Conservation (phyloP, 176 grass and related monocot genomes). For the Aegilops sharonensis region DNA sequence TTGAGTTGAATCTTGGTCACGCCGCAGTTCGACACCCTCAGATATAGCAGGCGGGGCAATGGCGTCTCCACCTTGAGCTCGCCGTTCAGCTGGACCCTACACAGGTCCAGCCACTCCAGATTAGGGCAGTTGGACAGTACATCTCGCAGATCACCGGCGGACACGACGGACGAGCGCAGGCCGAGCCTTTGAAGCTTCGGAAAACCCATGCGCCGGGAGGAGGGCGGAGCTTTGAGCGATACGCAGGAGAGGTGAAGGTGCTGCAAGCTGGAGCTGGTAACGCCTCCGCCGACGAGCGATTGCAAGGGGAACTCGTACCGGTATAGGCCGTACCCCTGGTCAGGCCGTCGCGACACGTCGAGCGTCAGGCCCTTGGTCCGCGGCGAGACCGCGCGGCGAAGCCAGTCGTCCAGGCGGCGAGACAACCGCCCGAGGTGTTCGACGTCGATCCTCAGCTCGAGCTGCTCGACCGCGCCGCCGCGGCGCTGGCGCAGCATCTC, state of each 20-base stretch:
- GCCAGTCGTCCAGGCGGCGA: not conserved
- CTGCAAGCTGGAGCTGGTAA: not conserved
- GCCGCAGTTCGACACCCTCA: not conserved
- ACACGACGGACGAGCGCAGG: not conserved
- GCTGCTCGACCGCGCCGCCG: not conserved
- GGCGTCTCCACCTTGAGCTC: not conserved
- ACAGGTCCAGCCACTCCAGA: not conserved
- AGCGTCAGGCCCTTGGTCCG: not conserved
- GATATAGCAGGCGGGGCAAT: not conserved
- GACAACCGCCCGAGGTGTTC: not conserved
- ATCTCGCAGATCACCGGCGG: not conserved
- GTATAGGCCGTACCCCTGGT: not conserved
- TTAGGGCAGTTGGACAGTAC: not conserved
- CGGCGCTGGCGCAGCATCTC: not conserved
- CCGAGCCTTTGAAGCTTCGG: constrained; percentile 10
- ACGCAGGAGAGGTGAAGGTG: not conserved
- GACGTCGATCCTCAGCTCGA: not conserved
- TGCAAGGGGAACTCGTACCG: not conserved
- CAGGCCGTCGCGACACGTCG: not conserved
- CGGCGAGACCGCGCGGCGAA: not conserved
- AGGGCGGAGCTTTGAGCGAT: not conserved
- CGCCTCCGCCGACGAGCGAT: not conserved
- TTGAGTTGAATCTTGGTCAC: not conserved
- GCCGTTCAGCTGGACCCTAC: not conserved
- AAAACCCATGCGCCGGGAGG: not conserved